A percentile compares a stretch with the other conserved stretches of the same genome.
These are phyloP conservation scores for Cornus kousa DNA, from an alignment of 148 eudicot species.

Conservation along the genomic window DNA sequence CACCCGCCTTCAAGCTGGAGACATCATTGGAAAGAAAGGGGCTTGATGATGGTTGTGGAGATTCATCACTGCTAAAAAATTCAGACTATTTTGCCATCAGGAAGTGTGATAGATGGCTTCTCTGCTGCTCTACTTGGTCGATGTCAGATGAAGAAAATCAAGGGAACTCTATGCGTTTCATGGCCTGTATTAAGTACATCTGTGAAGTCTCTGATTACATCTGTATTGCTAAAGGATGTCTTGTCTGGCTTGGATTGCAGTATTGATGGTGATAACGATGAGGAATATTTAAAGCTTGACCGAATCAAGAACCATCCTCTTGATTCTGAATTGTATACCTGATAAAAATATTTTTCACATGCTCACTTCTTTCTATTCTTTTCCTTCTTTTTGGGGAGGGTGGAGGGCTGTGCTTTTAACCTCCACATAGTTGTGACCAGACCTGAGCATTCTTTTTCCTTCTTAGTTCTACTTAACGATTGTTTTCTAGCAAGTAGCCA, in stretches of 20 bases:
- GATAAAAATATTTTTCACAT: conserved; percentile 13
- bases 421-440: no score
- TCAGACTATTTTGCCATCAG: conserved; percentile 72
- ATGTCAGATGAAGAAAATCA: conserved; percentile 63
- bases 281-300: conserved; percentile 38
- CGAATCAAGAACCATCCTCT: conserved; percentile 47
- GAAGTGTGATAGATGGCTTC: conserved; percentile 82
- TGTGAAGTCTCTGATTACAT: conserved; percentile 47
- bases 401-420: no score
- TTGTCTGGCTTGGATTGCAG: conserved; percentile 43
- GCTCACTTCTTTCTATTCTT: no score
- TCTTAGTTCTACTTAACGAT: no score
- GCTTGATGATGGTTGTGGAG: no score
- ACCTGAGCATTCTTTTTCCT: no score
- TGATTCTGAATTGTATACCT: conserved; percentile 81
- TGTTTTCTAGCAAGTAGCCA: no score
- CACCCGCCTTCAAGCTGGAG: conserved; percentile 73
- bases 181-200: conserved; percentile 79
- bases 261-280: conserved; percentile 25
- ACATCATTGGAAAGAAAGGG: conserved; percentile 47
- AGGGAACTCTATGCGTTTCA: conserved; percentile 64
- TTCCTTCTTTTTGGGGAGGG: no score
- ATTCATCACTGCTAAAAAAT: conserved; percentile 35
- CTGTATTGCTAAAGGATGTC: conserved; percentile 51
- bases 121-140: conserved; percentile 72